These are phyloP conservation scores for Apiospora koreana DNA, from an alignment of 2,329 filamentous ascomycete species.

Conservation along the genomic window DNA sequence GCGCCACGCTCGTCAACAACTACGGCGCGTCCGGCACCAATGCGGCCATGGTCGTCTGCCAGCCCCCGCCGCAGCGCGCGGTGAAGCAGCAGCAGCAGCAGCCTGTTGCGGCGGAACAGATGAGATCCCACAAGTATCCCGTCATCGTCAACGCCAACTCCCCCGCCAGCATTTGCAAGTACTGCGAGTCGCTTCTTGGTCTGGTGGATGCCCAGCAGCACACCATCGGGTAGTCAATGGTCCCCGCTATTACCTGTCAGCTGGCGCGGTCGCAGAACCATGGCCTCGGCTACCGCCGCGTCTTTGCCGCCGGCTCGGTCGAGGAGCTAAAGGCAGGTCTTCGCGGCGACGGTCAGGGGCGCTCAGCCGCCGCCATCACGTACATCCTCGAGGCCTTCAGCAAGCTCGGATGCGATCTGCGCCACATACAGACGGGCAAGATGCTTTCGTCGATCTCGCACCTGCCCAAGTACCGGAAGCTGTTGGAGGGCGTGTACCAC, in stretches of 20 bases:
- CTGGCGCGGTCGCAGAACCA: neutral
- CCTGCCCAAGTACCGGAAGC: constrained; percentile 23
- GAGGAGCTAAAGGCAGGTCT: neutral
- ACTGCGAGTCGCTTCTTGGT: neutral
- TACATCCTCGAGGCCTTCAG: constrained; percentile 33
- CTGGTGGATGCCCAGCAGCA: neutral
- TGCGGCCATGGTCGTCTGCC: constrained; percentile 16
- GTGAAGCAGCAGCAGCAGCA: neutral
- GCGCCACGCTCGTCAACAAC: constrained; percentile 17
- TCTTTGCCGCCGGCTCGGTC: neutral
- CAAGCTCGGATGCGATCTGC: constrained; percentile 27
- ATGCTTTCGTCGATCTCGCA: constrained; percentile 20
- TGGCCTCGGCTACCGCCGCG: neutral
- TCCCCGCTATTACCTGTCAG: neutral
- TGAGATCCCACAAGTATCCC: constrained; percentile 5
- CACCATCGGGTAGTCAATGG: neutral
- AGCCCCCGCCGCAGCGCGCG: neutral
- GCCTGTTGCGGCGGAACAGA: neutral
- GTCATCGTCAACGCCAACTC: constrained; percentile 9
- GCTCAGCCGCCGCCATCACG: neutral
- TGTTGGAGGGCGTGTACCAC: constrained; percentile 36
- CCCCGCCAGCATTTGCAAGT: neutral
- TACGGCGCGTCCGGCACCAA: constrained; percentile 22
- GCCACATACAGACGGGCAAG: constrained; percentile 19
- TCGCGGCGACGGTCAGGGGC: neutral